Base-by-base conservation (phyloP, 192 early-diverging fungal species). In the Coemansia sp. region DNA sequence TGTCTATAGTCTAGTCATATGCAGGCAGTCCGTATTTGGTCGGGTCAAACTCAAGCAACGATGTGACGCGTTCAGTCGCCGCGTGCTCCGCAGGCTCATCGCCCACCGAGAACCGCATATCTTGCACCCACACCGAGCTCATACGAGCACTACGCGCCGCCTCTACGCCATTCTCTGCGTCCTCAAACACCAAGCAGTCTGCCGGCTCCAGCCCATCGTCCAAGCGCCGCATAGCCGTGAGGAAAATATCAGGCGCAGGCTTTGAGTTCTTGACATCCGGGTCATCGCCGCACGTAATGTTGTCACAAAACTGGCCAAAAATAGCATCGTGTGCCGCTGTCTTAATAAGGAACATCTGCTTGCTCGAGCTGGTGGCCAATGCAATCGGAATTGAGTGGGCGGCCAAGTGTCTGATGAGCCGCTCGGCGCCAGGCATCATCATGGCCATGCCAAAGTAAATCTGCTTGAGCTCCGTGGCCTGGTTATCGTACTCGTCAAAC, bases 101-200 rank as follows among this genome's bases (percentile, higher is more conserved):
- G 22, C 73, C 73, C 4, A 86, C 72, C 39, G 85, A 74, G 32
- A 82, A 82, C 17, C 79, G 70, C 64, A 76, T 73, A 82, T 98
- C 94, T 10, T 95, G 96, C 15, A 96, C 89, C 94, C 94, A 96
- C 35, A 94, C 62, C 65, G 84, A 87, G 65, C 82, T 82, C 94
- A 97, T 95, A 1, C 77, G 77, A 1, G 96, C 96, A 65, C 85
- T 87, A 15, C 86, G 75, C 5, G 87, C 96, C 2, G 94, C 94
- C 62, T 90, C 59, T 3, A 96, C 87, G 14, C 96, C 96, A 59
- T 86, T 85, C 17, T 81, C 68, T 2, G 94, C 88, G 61, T 98
- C 94, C 73, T 98, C 96, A 88, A 98, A 98, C 23, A 98, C 94
- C 39, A 98, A 83, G 60, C 90, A 91, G 6, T 87, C 82, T 4